Evolutionary conservation across 352 stramenopile species (phyloP), one percentile per base, ranked within the genome.

Genomic region (Globisporangium rhizosaccharum): DNA sequence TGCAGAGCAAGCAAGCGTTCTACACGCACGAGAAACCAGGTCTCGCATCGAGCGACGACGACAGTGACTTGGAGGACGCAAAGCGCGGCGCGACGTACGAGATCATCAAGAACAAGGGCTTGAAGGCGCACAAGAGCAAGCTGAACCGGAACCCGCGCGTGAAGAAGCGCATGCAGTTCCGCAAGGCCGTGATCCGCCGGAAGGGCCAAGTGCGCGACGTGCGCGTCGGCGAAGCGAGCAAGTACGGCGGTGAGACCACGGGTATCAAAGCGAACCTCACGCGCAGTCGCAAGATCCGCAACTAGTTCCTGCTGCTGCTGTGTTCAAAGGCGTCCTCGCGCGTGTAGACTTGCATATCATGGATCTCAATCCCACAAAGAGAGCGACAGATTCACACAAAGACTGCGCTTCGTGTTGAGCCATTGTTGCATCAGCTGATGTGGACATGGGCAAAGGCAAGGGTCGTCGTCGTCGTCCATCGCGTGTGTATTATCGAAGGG

Each of bases 91-190:
- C 96, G 46, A 89, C 85, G 53, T 94, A 96, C 63, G 80, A 96
- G 60, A 99, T 99, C 55, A 92, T 99, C 63, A 98, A 98, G 75
- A 99, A 99, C 76, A 90, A 96, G 66, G 97, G 97, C 10, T 80
- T 99, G 56, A 98, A 98, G 62, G 82, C 97, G 28, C 96, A 99
- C 84, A 98, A 98, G 76, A 96, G 84, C 75, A 99, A 99, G 72
- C 79, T 98, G 57, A 99, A 99, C 76, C 87, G 97, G 47, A 99
- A 99, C 72, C 97, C 97, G 53, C 92, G 97, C 64, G 91, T 99
- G 54, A 99, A 99, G 88, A 99, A 99, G 71, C 83, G 97, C 56
- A 72, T 98, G 69, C 91, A 98, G 71, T 99, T 98, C 80, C 85
- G 93, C 59, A 98, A 99, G 79, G 96, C 96, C n/a, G 70, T 98